phyloP scores from a whole-genome alignment of 176 grass and related monocot species.

The Phoenix dactylifera region DNA sequence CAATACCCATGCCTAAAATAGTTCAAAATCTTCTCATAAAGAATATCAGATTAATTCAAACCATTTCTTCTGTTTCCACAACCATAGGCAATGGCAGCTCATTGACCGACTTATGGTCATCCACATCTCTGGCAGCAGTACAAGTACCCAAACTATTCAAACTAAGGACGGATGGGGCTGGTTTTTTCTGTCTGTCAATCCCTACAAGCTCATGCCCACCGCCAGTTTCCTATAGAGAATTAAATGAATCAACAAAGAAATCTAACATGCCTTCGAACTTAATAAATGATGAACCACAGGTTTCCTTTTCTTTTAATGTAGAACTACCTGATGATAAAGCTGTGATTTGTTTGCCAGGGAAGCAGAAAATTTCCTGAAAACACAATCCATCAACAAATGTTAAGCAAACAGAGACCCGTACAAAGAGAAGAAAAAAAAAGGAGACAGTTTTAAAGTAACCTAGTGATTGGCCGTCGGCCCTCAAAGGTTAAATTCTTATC shows the following conservation, averaged over 20 bases:
- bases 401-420: not conserved
- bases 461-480: constrained; percentile 43
- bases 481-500: constrained; percentile 20
- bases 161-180: not conserved
- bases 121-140: constrained; percentile 7
- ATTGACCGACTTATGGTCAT: not conserved
- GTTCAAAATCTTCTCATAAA: not conserved
- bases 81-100: constrained; percentile 19
- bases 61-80: constrained; percentile 38
- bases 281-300: too few species aligned
- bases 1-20: not conserved
- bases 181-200: constrained; percentile 16
- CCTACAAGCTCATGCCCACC: too few species aligned
- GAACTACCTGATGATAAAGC: constrained; percentile 18
- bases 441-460: constrained; percentile 24
- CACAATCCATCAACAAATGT: not conserved
- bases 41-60: constrained; percentile 20
- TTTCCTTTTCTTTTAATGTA: not conserved
- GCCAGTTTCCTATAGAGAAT: not conserved
- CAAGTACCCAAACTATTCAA: not conserved
- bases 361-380: constrained; percentile 47
- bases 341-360: constrained; percentile 31
- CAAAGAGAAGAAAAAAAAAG: not conserved
- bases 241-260: not conserved
- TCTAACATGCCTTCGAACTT: too few species aligned